Evolutionary conservation across 176 grass and related monocot genomes (phyloP).

Genomic region (Oropetium thomaeum): DNA sequence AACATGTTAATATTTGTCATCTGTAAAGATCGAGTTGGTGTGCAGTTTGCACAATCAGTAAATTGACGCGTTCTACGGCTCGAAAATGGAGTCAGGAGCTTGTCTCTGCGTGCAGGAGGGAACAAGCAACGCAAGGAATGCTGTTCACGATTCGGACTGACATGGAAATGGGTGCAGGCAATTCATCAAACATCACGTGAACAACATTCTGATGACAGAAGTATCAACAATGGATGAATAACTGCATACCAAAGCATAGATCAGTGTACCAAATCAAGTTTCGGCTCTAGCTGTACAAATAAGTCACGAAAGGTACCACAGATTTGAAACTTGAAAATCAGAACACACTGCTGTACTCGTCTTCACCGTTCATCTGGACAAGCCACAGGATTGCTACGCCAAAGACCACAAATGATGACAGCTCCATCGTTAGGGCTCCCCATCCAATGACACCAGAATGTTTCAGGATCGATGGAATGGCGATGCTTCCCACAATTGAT

Average conservation of each 20-base stretch:
- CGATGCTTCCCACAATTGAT: slow-evolving; percentile 81
- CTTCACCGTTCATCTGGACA: slow-evolving; percentile 59
- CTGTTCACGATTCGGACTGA: background rate
- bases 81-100: no score
- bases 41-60: background rate
- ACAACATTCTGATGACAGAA: background rate
- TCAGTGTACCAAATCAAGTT: background rate
- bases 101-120: background rate
- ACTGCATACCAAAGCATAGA: background rate
- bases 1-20: background rate
- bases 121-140: background rate
- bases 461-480: slow-evolving; percentile 88
- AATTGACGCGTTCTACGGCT: no score
- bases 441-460: slow-evolving; percentile 81
- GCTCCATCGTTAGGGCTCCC: slow-evolving; percentile 85
- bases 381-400: slow-evolving; percentile 67
- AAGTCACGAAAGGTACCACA: background rate
- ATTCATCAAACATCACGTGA: background rate
- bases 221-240: background rate
- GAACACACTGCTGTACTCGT: slow-evolving; percentile 45
- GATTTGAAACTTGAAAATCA: background rate
- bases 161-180: background rate
- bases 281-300: slow-evolving; percentile 25
- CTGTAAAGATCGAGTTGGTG: background rate
- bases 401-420: slow-evolving; percentile 85